A percentile compares a stretch with the other conserved stretches of the same genome.
Evolutionary conservation across 148 eudicot species (phyloP).

Genomic region (Simmondsia chinensis): DNA sequence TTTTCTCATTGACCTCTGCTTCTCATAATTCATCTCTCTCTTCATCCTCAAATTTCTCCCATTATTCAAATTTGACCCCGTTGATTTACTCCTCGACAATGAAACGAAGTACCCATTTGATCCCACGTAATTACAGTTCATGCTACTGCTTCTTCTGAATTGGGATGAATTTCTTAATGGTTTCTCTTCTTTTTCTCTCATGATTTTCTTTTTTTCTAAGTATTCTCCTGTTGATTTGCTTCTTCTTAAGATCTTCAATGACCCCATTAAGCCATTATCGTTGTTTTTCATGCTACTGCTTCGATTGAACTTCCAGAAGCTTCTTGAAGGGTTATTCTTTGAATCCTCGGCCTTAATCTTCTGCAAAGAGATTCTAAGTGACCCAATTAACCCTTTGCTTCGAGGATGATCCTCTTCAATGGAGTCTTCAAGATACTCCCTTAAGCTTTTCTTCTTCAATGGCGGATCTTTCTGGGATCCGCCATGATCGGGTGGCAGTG

Average conservation of each 20-base stretch:
- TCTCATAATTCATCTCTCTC: conserved; percentile 25
- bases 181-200: neutral
- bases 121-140: conserved; percentile 29
- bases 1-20: conserved; percentile 9
- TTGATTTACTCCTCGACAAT: conserved; percentile 61
- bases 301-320: conserved; percentile 43
- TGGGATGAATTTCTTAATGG: neutral
- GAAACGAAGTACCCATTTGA: conserved; percentile 27
- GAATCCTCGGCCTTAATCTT: too few relatives aligned
- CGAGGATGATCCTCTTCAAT: too few relatives aligned
- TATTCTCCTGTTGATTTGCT: conserved; percentile 45
- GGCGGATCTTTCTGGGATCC: too few relatives aligned
- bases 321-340: neutral
- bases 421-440: too few relatives aligned
- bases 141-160: conserved; percentile 34
- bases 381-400: too few relatives aligned
- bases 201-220: neutral
- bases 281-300: conserved; percentile 42
- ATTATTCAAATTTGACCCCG: conserved; percentile 56
- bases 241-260: conserved; percentile 30
- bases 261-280: conserved; percentile 16
- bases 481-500: too few relatives aligned
- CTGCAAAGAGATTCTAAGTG: too few relatives aligned
- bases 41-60: conserved; percentile 15
- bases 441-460: conserved; percentile 35